Percentiles rank a stretch among this genome's conserved stretches.
Conservation (phyloP, 495 filamentous ascomycete species). For the Recurvomyces mirabilis region DNA sequence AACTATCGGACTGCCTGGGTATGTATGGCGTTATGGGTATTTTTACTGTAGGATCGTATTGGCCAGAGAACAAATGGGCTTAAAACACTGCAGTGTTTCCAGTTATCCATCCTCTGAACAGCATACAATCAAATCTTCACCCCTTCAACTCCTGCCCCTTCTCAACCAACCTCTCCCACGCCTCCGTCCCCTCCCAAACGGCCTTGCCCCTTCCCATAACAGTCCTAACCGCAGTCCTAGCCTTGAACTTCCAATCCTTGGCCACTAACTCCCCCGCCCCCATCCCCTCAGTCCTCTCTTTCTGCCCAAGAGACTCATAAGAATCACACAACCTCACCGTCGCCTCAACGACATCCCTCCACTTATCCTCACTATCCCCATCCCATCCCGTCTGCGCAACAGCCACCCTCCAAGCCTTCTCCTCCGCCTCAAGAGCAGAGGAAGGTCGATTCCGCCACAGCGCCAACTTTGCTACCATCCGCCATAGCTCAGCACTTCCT, state of each 20-base stretch:
- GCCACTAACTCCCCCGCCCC: conserved; percentile 41
- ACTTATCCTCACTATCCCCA: conserved; percentile 33
- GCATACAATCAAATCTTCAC: no score
- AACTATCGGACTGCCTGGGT: no score
- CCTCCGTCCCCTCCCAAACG: conserved; percentile 65
- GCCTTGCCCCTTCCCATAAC: conserved; percentile 74
- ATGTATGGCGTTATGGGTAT: no score
- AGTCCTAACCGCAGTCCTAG: conserved; percentile 65
- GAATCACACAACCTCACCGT: conserved; percentile 55
- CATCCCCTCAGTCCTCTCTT: conserved; percentile 37
- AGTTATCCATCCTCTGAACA: no score
- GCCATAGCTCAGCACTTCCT: conserved; percentile 61
- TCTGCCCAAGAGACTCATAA: conserved; percentile 52
- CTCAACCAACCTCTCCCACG: conserved; percentile 53
- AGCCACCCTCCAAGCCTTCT: conserved; percentile 73
- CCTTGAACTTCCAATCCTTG: conserved; percentile 75
- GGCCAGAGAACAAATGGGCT: no score
- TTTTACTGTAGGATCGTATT: no score
- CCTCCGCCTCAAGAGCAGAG: conserved; percentile 66
- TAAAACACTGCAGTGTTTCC: no score
- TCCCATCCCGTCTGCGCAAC: conserved; percentile 39
- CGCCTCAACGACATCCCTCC: conserved; percentile 50
- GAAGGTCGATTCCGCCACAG: conserved; percentile 55
- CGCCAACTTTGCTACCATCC: conserved; percentile 55
- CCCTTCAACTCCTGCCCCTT: conserved; percentile 49